Conservation (phyloP, 768 basidiomycete species). For the Russula olivacea region DNA sequence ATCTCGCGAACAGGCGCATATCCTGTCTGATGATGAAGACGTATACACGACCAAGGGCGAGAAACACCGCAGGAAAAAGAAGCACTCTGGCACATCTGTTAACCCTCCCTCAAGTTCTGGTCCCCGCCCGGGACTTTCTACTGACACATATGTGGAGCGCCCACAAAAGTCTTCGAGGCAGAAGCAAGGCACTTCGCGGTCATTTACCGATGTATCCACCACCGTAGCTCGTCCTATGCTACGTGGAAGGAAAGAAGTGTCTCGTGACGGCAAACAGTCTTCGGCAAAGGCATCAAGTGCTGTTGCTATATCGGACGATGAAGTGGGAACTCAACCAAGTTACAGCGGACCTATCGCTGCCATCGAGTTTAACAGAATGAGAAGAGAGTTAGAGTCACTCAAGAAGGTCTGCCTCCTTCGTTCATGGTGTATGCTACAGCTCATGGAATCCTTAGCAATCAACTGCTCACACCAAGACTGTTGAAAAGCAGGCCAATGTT, state of each 20-base stretch:
- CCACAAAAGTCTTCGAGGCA: slow-evolving; percentile 7
- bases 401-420: slow-evolving; percentile 37
- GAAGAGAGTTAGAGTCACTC: slow-evolving; percentile 50
- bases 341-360: slow-evolving; percentile 37
- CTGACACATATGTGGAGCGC: slow-evolving; percentile 14
- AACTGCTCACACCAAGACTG: slow-evolving; percentile 43
- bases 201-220: not conserved
- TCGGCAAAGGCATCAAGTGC: not conserved
- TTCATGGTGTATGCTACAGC: not conserved
- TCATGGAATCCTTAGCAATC: slow-evolving; percentile 31
- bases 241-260: slow-evolving; percentile 4
- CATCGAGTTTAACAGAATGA: slow-evolving; percentile 50
- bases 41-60: slow-evolving; percentile 6
- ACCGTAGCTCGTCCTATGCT: not conserved
- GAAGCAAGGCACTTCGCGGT: slow-evolving; percentile 21
- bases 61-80: slow-evolving; percentile 22
- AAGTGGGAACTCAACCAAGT: slow-evolving; percentile 19
- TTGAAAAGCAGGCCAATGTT: slow-evolving; percentile 53
- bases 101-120: slow-evolving; percentile 5
- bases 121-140: slow-evolving; percentile 4
- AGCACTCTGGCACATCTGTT: not conserved
- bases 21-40: slow-evolving; percentile 21
- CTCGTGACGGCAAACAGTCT: slow-evolving; percentile 11
- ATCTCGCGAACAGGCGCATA: slow-evolving; percentile 11
- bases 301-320: slow-evolving; percentile 13